Conservation (phyloP, 2,329 filamentous ascomycete genomes). For the Talaromyces sp. region DNA sequence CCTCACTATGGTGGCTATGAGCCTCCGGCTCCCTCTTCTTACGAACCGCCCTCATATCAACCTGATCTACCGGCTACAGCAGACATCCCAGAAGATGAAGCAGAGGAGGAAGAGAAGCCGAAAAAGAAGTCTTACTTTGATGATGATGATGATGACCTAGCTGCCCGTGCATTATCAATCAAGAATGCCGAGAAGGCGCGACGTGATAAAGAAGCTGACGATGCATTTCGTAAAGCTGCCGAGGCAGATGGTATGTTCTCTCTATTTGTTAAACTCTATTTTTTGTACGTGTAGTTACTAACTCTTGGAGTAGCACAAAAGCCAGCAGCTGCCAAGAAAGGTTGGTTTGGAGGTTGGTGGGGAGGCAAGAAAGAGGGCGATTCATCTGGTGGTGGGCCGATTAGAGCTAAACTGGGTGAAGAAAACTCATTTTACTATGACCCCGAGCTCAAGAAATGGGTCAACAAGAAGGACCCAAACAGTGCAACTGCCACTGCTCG, state of each 20-base stretch:
- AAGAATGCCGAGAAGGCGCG: slow-evolving; percentile 59
- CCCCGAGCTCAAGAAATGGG: slow-evolving; percentile 92
- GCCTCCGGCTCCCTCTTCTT: slow-evolving; percentile 23
- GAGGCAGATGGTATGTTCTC: slow-evolving; percentile 55
- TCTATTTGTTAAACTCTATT: not conserved
- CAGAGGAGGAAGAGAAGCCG: slow-evolving; percentile 53
- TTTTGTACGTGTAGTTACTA: slow-evolving; percentile 21
- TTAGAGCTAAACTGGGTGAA: slow-evolving; percentile 90
- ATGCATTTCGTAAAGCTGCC: slow-evolving; percentile 78
- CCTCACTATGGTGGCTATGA: slow-evolving; percentile 28
- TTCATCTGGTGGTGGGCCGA: slow-evolving; percentile 49
- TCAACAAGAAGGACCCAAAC: slow-evolving; percentile 83
- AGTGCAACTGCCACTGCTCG: slow-evolving; percentile 53
- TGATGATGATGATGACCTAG: slow-evolving; percentile 67
- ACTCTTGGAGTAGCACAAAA: slow-evolving; percentile 40
- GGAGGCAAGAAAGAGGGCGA: slow-evolving; percentile 62
- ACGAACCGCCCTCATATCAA: slow-evolving; percentile 35
- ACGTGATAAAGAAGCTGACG: slow-evolving; percentile 73
- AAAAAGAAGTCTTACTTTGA: slow-evolving; percentile 79
- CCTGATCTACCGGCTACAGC: slow-evolving; percentile 25
- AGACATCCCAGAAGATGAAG: slow-evolving; percentile 46
- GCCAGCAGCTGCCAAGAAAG: slow-evolving; percentile 39
- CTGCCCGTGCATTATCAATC: slow-evolving; percentile 47
- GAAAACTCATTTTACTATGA: slow-evolving; percentile 92
- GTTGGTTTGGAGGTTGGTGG: slow-evolving; percentile 86